phyloP scores from a whole-genome alignment of 768 basidiomycete species.

The Pisolithus orientalis region DNA sequence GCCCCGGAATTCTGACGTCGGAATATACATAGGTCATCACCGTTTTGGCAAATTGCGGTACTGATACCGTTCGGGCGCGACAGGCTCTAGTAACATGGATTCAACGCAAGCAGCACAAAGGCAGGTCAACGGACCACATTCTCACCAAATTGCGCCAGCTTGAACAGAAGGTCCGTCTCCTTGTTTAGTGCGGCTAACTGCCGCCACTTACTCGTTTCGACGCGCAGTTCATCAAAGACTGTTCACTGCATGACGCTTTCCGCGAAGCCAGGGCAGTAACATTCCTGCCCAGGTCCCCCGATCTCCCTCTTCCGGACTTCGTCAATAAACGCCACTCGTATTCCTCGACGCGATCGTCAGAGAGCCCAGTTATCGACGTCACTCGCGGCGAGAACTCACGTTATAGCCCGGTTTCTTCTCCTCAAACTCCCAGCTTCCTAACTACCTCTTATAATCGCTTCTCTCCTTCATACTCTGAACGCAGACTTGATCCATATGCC shows the following conservation, averaged over 20 bases:
- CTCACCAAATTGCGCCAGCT: slow-evolving; percentile 21
- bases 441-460: neutral
- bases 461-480: slow-evolving; percentile 4
- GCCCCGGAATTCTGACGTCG: neutral
- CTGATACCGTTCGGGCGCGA: slow-evolving; percentile 20
- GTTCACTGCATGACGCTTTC: slow-evolving; percentile 23
- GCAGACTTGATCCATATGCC: neutral
- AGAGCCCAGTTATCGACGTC: neutral
- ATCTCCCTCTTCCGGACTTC: slow-evolving; percentile 18
- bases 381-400: neutral
- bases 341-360: neutral
- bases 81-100: slow-evolving; percentile 26
- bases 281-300: slow-evolving; percentile 18
- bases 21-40: slow-evolving; percentile 19
- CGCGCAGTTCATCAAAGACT: slow-evolving; percentile 25
- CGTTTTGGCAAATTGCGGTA: slow-evolving; percentile 28
- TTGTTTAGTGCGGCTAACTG: neutral
- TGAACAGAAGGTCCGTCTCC: slow-evolving; percentile 21
- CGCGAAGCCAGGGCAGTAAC: slow-evolving; percentile 28
- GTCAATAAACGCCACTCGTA: neutral
- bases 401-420: neutral
- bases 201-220: neutral
- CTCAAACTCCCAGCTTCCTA: neutral
- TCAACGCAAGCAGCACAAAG: slow-evolving; percentile 22
- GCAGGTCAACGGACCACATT: slow-evolving; percentile 25